phyloP scores from a whole-genome alignment of 495 filamentous ascomycete species.

The Corynascus novoguineensis region DNA sequence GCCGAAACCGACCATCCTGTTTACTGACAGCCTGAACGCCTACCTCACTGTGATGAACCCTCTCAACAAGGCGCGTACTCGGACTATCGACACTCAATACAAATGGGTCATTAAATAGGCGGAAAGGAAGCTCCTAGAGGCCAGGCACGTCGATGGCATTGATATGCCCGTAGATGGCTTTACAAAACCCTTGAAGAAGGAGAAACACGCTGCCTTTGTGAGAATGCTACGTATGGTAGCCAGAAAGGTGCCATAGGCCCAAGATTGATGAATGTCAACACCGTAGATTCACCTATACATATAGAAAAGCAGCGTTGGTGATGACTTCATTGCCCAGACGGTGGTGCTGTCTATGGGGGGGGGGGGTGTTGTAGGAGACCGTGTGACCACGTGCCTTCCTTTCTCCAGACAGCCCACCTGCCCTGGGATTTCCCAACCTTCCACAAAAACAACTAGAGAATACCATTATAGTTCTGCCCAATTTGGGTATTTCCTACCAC shows the following conservation, averaged over 20 bases:
- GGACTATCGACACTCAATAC: background rate
- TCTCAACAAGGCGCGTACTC: too few relatives aligned
- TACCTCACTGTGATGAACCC: too few relatives aligned
- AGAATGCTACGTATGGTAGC: background rate
- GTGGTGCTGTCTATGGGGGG: too few relatives aligned
- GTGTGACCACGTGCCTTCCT: background rate
- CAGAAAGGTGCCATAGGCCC: background rate
- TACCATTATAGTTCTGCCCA: too few relatives aligned
- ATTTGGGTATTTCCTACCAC: too few relatives aligned
- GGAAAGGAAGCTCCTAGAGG: background rate
- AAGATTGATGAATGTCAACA: background rate
- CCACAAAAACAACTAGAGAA: background rate
- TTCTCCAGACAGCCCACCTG: too few relatives aligned
- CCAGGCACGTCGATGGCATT: background rate
- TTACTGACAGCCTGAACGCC: too few relatives aligned
- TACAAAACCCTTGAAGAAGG: background rate
- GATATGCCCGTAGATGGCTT: background rate
- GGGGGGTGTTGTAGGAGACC: background rate
- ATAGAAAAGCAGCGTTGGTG: background rate
- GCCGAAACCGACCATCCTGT: too few relatives aligned
- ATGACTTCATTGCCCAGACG: background rate
- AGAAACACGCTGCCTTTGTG: background rate
- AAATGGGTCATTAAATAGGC: background rate
- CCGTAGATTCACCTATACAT: background rate
- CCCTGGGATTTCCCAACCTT: background rate